phyloP scores from a whole-genome alignment of 1,284 basidiomycete genomes.

The Mycosarcoma maydis region DNA sequence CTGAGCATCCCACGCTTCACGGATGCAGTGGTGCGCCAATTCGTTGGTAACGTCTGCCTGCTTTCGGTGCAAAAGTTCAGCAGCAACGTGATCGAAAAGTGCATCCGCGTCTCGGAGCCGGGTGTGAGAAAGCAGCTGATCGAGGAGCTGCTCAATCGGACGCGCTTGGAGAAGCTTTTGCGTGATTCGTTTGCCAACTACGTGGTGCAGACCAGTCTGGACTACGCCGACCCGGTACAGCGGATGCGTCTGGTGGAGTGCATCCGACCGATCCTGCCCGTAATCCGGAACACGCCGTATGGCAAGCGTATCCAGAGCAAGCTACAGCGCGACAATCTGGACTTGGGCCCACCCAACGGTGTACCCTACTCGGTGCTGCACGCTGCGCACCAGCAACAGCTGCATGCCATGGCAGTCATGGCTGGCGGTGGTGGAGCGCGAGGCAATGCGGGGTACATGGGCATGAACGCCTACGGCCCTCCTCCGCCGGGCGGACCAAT shows the following conservation, averaged over 20 bases:
- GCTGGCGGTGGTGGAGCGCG: constrained; percentile 11
- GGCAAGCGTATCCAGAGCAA: constrained; percentile 67
- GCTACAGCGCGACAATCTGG: constrained; percentile 63
- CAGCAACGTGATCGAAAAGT: constrained; percentile 95
- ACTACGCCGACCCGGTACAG: constrained; percentile 65
- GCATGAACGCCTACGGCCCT: constrained; percentile 18
- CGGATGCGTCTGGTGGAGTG: constrained; percentile 64
- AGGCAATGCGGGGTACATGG: constrained; percentile 21
- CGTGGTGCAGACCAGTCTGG: constrained; percentile 65
- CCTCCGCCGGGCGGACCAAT: constrained; percentile 7
- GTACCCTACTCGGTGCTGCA: constrained; percentile 57
- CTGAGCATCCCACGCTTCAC: constrained; percentile 98
- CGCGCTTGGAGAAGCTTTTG: constrained; percentile 91
- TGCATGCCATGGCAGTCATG: constrained; percentile 52
- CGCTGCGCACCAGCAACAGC: constrained; percentile 54
- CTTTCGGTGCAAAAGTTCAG: constrained; percentile 98
- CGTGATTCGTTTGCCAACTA: constrained; percentile 73
- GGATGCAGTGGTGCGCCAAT: constrained; percentile 96
- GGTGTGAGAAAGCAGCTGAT: constrained; percentile 92
- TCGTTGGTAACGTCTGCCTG: constrained; percentile 95
- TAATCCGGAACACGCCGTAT: constrained; percentile 67
- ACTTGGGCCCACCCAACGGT: constrained; percentile 46
- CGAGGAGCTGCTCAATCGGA: constrained; percentile 92
- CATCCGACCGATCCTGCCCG: constrained; percentile 64
- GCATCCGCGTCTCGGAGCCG: constrained; percentile 95